phyloP scores from a whole-genome alignment of 148 eudicot species.

The Oxyria digyna region DNA sequence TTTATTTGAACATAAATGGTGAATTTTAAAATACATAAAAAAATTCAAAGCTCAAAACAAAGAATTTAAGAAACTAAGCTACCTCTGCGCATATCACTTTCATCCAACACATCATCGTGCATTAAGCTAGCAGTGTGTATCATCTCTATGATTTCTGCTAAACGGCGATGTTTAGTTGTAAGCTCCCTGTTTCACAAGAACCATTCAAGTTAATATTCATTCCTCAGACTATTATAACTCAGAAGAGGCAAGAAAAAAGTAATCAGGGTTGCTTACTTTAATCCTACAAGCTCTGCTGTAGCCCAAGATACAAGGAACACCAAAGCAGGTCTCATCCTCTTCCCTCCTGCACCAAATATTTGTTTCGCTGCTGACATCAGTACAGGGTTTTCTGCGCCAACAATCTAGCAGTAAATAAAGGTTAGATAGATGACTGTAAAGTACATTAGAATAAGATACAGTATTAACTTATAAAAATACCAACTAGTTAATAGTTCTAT shows the following conservation, averaged over 20 bases:
- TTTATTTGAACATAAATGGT: too few species aligned
- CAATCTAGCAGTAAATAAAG: conserved; percentile 40
- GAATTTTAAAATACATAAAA: too few species aligned
- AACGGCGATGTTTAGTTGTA: conserved; percentile 65
- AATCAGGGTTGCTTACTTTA: conserved; percentile 33
- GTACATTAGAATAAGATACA: neutral
- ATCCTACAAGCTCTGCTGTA: conserved; percentile 64
- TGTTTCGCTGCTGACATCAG: conserved; percentile 95
- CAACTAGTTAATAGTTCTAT: neutral
- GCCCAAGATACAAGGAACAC: conserved; percentile 85
- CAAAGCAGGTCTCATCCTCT: conserved; percentile 95
- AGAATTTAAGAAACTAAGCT: too few species aligned
- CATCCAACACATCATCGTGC: conserved; percentile 87
- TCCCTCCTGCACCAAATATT: conserved; percentile 91
- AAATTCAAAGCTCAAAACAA: too few species aligned
- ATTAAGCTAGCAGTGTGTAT: conserved; percentile 93
- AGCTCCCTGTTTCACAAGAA: conserved; percentile 55
- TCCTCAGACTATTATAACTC: neutral
- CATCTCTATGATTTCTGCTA: conserved; percentile 90
- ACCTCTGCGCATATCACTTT: conserved; percentile 92
- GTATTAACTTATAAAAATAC: neutral
- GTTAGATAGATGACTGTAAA: conserved; percentile 18
- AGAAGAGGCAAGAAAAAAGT: conserved; percentile 4
- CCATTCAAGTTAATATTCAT: neutral
- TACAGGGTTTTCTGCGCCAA: conserved; percentile 93